Base-by-base conservation (phyloP, 1,139 yeast species). In the Pneumocystis wakefieldiae region DNA sequence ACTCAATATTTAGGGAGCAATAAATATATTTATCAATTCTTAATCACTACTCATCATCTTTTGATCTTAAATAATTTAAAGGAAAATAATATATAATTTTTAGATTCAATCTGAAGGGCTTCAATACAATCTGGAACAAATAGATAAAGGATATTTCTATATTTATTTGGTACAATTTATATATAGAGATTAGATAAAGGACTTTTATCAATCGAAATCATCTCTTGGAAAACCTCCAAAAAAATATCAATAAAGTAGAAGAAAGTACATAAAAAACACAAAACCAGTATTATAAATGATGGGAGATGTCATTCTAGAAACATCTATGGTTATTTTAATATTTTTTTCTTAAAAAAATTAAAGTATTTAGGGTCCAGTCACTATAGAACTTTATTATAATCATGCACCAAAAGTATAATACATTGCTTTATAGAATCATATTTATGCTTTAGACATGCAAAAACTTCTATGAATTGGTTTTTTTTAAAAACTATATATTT, bases 351-450 rank as follows among this genome's bases (percentile, higher is more conserved):
- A n/a, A 12, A 15, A 61, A 61, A 42, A 59, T 59, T 48, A 59
- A 64, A 12, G 61, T 64, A 57, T 60, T 62, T 35, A 67, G 67
- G 75, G 75, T 24, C 60, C 67, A 12, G 66, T 72, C 39, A 66
- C 70, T 29, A 63, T 73, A 53, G 75, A 73, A 66, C 68, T 73
- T 35, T 73, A 73, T 66, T 64, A 66, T n/a, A 53, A 66, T 15
- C 74, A 73, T 60, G 74, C 75, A 12, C 75, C 75, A 14, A 65
- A 64, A 64, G 68, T 66, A 63, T 2, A 53, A 36, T 15, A 17
- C 28, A 12, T 41, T 41, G 12, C 19, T 29, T 32, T 36, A 17
- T 17, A 41, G 29, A 14, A 14, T 17, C 14, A 24, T 17, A 14
- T 37, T 35, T 29, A 19, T 19, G 10, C 32, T 10, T 15, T 62